Conservation (phyloP, 257 asterid genomes). For the Nicotiana sylvestris region DNA sequence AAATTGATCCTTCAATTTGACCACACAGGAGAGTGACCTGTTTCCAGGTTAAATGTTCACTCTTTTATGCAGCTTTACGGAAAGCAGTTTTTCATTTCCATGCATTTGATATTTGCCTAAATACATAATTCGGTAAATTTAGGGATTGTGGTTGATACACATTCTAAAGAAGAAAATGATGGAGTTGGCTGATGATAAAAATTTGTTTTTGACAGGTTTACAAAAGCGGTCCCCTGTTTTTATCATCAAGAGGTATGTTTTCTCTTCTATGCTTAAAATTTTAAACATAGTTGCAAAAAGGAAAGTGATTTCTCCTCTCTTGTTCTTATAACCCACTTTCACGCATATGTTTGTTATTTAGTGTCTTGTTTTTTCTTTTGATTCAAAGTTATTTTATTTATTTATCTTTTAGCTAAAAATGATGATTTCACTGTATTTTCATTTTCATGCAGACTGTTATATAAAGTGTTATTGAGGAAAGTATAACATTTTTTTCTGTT, state of each 20-base stretch:
- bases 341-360: not conserved
- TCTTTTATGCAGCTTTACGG: not conserved
- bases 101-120: not conserved
- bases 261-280: constrained; percentile 19
- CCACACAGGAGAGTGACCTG: not conserved
- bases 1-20: not conserved
- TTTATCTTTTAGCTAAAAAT: not conserved
- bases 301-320: not conserved
- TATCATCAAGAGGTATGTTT: constrained; percentile 86
- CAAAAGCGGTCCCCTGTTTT: constrained; percentile 85
- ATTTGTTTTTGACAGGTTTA: constrained; percentile 63
- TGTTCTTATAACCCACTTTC: not conserved
- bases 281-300: not conserved
- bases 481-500: not conserved
- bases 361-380: not conserved
- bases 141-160: not conserved
- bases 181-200: not conserved
- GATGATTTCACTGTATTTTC: not conserved
- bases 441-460: not conserved
- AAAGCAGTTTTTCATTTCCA: not conserved
- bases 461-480: not conserved
- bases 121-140: not conserved
- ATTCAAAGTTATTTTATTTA: not conserved
- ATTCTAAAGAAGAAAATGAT: not conserved
- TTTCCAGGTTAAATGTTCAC: not conserved